Percentiles rank a stretch among this genome's conserved stretches.
phyloP scores from a whole-genome alignment of 1,284 basidiomycete species.

The Heterobasidion irregulare region DNA sequence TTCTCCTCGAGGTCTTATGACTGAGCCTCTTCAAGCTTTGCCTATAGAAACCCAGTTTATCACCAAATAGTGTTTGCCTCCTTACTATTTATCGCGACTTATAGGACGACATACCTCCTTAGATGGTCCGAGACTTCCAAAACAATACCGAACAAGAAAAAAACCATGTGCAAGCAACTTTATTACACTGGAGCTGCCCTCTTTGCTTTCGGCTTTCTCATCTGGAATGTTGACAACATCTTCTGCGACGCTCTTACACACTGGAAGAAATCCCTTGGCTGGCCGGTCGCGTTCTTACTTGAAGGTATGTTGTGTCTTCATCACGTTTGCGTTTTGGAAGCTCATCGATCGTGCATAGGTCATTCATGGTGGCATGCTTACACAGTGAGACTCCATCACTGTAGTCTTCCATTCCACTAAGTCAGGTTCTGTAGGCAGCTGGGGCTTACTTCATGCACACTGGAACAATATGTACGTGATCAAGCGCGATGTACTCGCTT shows the following conservation, averaged over 20 bases:
- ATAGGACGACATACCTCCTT: constrained; percentile 43
- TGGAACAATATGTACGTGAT: constrained; percentile 48
- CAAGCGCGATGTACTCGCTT: too few relatives aligned
- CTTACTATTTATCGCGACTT: constrained; percentile 35
- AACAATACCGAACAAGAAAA: constrained; percentile 35
- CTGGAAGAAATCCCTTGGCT: constrained; percentile 47
- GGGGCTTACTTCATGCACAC: constrained; percentile 56
- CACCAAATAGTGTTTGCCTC: constrained; percentile 56
- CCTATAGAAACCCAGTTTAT: constrained; percentile 58
- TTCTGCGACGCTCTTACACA: constrained; percentile 47
- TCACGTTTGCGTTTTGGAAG: background rate
- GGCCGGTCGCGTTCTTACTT: constrained; percentile 56
- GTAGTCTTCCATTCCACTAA: constrained; percentile 8
- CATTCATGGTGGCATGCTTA: constrained; percentile 70
- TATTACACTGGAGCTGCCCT: constrained; percentile 38
- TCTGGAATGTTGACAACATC: constrained; percentile 69
- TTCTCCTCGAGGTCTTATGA: background rate
- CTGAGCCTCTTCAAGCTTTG: constrained; percentile 25
- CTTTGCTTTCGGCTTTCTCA: constrained; percentile 50
- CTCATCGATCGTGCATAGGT: constrained; percentile 23
- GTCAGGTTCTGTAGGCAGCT: constrained; percentile 29
- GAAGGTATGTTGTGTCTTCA: constrained; percentile 34
- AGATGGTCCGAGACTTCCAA: constrained; percentile 30
- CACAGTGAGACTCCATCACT: constrained; percentile 28
- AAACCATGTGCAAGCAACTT: constrained; percentile 28